phyloP scores from a whole-genome alignment of 164 flowering plant species.

The Piper longum region DNA sequence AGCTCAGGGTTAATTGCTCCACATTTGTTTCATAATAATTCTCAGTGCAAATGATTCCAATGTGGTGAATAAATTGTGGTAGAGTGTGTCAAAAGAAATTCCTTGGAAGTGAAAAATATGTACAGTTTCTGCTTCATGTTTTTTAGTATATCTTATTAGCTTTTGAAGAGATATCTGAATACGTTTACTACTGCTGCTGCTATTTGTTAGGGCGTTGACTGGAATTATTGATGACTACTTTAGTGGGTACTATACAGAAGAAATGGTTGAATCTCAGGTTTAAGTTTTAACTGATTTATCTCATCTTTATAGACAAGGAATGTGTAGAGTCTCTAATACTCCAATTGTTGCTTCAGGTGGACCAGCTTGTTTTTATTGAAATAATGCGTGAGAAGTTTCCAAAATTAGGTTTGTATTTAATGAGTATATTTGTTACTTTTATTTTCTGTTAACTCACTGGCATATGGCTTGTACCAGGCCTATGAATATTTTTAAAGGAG shows the following conservation, averaged over 20 bases:
- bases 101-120: too few species aligned
- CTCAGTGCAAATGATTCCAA: too few species aligned
- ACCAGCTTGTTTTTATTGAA: slow-evolving; percentile 94
- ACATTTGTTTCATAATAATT: too few species aligned
- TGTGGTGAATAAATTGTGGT: too few species aligned
- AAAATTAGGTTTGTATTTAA: slow-evolving; percentile 45
- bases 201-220: slow-evolving; percentile 56
- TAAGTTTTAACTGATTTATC: neutral
- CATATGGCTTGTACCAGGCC: too few species aligned
- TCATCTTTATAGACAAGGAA: neutral
- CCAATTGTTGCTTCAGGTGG: slow-evolving; percentile 44
- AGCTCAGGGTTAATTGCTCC: too few species aligned
- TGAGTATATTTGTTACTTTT: too few species aligned
- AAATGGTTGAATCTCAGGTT: slow-evolving; percentile 99
- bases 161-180: neutral
- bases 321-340: neutral
- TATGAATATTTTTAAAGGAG: too few species aligned
- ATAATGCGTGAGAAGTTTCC: slow-evolving; percentile 70
- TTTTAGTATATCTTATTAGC: neutral
- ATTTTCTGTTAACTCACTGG: too few species aligned
- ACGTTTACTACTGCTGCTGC: neutral
- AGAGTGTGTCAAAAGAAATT: too few species aligned
- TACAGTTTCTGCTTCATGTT: neutral
- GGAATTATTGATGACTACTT: slow-evolving; percentile 93
- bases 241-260: slow-evolving; percentile 94